phyloP scores from a whole-genome alignment of 371 early-diverging fungal species.

The Parasitella parasitica region DNA sequence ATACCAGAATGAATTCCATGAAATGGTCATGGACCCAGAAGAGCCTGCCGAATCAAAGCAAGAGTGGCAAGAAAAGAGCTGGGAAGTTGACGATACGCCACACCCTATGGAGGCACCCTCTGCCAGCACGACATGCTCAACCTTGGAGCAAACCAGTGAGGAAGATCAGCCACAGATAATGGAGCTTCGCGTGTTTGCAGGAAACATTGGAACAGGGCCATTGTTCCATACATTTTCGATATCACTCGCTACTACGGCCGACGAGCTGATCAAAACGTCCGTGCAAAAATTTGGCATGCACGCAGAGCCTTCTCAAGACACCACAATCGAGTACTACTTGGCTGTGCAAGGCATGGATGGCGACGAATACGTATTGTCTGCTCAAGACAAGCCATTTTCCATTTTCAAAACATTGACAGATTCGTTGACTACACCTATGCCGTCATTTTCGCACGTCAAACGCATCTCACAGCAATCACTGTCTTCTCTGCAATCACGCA shows the following conservation, averaged over 20 bases:
- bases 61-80: constrained; percentile 18
- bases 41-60: not conserved
- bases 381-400: constrained; percentile 58
- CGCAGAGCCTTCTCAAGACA: constrained; percentile 26
- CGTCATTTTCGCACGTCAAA: constrained; percentile 34
- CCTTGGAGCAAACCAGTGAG: not conserved
- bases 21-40: constrained; percentile 2
- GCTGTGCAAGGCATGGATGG: constrained; percentile 63
- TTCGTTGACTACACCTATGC: constrained; percentile 62
- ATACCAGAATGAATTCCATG: not conserved
- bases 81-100: constrained; percentile 2
- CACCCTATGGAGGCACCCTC: not conserved
- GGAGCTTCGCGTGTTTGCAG: constrained; percentile 54
- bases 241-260: constrained; percentile 42
- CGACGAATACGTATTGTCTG: constrained; percentile 55
- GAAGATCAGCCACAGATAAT: not conserved
- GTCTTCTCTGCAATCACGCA: constrained; percentile 2
- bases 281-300: constrained; percentile 42
- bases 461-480: constrained; percentile 28
- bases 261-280: constrained; percentile 52
- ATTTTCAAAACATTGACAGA: constrained; percentile 62
- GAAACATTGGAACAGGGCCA: constrained; percentile 58
- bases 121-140: not conserved
- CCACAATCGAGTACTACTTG: constrained; percentile 47
- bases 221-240: constrained; percentile 56